A percentile compares a stretch with the other conserved stretches of the same genome.
Evolutionary conservation across 768 basidiomycete genomes (phyloP).

Genomic region (Guyanaporus albipodus): DNA sequence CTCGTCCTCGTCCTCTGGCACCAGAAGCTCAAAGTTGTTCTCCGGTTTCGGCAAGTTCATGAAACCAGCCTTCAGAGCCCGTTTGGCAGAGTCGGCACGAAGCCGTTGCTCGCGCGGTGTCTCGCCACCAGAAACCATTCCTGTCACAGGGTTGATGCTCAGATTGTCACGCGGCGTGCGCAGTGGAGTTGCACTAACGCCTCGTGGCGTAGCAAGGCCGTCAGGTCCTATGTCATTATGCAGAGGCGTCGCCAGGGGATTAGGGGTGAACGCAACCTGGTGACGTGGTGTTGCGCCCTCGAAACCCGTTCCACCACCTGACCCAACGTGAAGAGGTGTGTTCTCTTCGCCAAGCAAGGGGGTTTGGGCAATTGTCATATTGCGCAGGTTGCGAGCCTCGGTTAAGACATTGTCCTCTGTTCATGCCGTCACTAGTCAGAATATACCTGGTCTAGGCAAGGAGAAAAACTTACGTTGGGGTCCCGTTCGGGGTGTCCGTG

Average conservation of each 20-base stretch:
- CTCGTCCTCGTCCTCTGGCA: constrained; percentile 82
- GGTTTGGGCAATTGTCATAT: constrained; percentile 89
- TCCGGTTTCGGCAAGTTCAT: constrained; percentile 84
- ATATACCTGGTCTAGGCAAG: constrained; percentile 2
- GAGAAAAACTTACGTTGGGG: constrained; percentile 72
- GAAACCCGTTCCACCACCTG: constrained; percentile 85
- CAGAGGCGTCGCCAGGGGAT: constrained; percentile 88
- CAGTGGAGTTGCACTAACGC: constrained; percentile 68
- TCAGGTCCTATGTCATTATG: constrained; percentile 43
- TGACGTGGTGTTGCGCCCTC: constrained; percentile 94
- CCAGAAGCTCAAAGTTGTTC: constrained; percentile 94
- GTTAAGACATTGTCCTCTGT: constrained; percentile 93
- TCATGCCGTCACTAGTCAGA: constrained; percentile 7
- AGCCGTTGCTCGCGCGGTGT: constrained; percentile 78
- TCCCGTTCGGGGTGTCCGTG: constrained; percentile 90
- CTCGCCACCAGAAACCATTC: constrained; percentile 48
- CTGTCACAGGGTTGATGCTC: constrained; percentile 76
- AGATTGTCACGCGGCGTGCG: constrained; percentile 96
- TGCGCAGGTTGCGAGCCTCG: constrained; percentile 93
- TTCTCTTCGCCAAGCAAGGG: constrained; percentile 97
- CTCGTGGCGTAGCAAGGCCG: constrained; percentile 54
- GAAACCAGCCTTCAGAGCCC: constrained; percentile 78
- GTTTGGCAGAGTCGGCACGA: constrained; percentile 60
- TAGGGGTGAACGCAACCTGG: constrained; percentile 88
- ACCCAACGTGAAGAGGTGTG: constrained; percentile 77